Base-by-base conservation (phyloP, 2,329 filamentous ascomycete species). In the Botryotinia narcissicola region DNA sequence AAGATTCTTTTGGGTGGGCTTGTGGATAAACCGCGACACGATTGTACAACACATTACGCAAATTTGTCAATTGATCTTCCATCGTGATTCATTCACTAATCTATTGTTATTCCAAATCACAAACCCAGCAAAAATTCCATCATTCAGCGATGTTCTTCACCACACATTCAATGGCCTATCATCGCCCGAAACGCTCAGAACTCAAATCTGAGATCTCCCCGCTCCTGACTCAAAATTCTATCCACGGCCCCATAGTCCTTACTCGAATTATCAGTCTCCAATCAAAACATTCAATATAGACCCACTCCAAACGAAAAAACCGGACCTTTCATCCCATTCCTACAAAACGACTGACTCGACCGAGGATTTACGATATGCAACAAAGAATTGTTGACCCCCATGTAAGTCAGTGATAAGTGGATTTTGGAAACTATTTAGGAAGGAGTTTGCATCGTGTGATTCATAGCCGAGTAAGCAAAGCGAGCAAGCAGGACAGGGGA, bases 281-380 rank as follows among this genome's bases (percentile, higher is more conserved):
- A 37, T 29, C 18, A 54, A 68, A 22, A 7, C 16, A 20, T 7
- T 7, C 46, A 29, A 40, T 20, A 10, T 5, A 1, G 46, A 54
- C 46, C 64, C 46, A 68, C 64, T 46, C 18, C 3, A 29, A 29
- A 8, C 25, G 22, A 40, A 54, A 68, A 68, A 54, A 48, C 7
- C n/a, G 64, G 64, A 25, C 25, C 46, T 14, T 4, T 18, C 35
- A 68, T 68, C 46, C 46, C 35, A 68, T 8, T 32, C 42, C 66
- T 32, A 16, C 51, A 37, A n/a, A 68, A 57, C 16, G 18, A 72
- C 70, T 72, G 71, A 72, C 71, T 72, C 71, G 71, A 69, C 71
- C 62, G 71, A 69, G 32, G 40, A 69, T 40, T 46, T 61, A 57
- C 57, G 71, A 72, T 4, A 29, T 72, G 71, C 71, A 72, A 72